These are phyloP conservation scores for Themeda triandra DNA, from an alignment of 176 grass and related monocot genomes.

Conservation along the genomic window DNA sequence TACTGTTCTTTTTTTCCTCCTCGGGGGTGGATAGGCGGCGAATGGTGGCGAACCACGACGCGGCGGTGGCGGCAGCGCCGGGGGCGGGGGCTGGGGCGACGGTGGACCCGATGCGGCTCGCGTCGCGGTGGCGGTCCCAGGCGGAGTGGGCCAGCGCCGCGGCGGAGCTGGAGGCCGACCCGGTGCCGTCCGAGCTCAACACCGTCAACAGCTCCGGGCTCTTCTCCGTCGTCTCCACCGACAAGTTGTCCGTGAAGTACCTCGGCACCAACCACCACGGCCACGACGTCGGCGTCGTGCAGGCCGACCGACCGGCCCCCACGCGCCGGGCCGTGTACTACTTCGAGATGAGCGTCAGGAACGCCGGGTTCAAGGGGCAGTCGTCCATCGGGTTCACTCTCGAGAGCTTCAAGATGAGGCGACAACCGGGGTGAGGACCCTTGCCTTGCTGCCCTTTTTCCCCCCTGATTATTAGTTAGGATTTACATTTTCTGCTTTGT, in stretches of 20 bases:
- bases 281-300: slow-evolving; percentile 92
- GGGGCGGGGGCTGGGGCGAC: background rate
- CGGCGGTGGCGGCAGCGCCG: slow-evolving; percentile 3
- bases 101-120: slow-evolving; percentile 56
- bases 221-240: slow-evolving; percentile 76
- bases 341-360: slow-evolving; percentile 90
- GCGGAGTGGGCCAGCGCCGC: slow-evolving; percentile 55
- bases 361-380: slow-evolving; percentile 66
- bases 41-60: slow-evolving; percentile 54
- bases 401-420: slow-evolving; percentile 78
- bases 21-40: slow-evolving; percentile 11
- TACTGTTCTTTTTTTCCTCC: background rate
- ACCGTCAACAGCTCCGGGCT: slow-evolving; percentile 94
- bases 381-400: slow-evolving; percentile 80
- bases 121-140: slow-evolving; percentile 67
- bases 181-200: slow-evolving; percentile 81
- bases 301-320: slow-evolving; percentile 73
- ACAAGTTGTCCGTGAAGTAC: slow-evolving; percentile 85
- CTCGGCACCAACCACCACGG: slow-evolving; percentile 50
- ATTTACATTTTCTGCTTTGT: background rate
- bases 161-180: slow-evolving; percentile 62
- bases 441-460: slow-evolving; percentile 7
- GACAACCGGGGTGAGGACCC: slow-evolving; percentile 70
- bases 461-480: background rate
- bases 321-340: slow-evolving; percentile 66